Base-by-base conservation (phyloP, 2,329 filamentous ascomycete genomes). In the Colletotrichum chrysophilum region DNA sequence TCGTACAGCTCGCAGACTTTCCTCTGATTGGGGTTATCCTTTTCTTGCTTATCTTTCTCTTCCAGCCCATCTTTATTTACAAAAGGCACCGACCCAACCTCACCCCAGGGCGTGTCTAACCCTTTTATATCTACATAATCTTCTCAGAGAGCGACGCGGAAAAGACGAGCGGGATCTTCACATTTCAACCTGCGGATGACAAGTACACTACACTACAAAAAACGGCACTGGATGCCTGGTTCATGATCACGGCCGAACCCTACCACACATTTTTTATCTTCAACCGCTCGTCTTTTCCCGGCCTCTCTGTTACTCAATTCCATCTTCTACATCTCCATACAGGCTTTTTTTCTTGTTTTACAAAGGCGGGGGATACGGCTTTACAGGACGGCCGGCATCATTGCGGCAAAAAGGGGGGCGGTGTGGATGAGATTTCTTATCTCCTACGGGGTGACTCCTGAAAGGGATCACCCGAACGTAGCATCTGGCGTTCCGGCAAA, bases 1-100 rank as follows among this genome's bases (percentile, higher is more conserved):
- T 61, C 71, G 34, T 77, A 72, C 36, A 61, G 55, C 48, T 71
- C 75, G 16, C 77, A 78, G 60, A 24, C 28, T 21, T 70, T 78
- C 62, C 61, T 74, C 4, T 77, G 66, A 77, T 43, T 14, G 14
- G 13, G 24, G 7, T 26, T 28, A 4, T 7, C 16, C 21, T 9
- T 52, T 32, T 32, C 32, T 32, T 69, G 14, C 21, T 21, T 8
- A 26, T 6, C 7, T 18, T 18, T 13, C 24, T 66, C 21, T 61
- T 64, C 32, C 43, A 52, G 43, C 43, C n/a, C 43, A 52, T 21
- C 43, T 52, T 52, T 21, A 21, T 21, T 52, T 13, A 52, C n/a
- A 52, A 21, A 52, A 52, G 43, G n/a, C 43, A 21, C 10, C 43
- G n/a, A 52, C n/a, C 43, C 3, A 8, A 58, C 34, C 34, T 26